A percentile compares a stretch with the other conserved stretches of the same genome.
phyloP scores from a whole-genome alignment of 257 asterid species.

The Gentiana dahurica region DNA sequence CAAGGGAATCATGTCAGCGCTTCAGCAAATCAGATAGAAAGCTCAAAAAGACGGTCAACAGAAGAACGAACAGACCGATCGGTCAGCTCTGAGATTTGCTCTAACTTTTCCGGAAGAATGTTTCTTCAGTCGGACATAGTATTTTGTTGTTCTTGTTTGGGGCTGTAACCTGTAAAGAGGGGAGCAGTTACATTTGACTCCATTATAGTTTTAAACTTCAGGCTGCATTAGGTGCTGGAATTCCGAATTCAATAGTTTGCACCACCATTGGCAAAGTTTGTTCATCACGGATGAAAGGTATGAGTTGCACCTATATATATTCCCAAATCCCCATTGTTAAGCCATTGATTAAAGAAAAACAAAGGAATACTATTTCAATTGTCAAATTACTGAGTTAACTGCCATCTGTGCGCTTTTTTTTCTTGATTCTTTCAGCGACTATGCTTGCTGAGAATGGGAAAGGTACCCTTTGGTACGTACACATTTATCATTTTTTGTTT shows the following conservation, averaged over 20 bases:
- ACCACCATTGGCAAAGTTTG: conserved; percentile 92
- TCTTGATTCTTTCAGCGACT: conserved; percentile 39
- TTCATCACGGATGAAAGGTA: conserved; percentile 95
- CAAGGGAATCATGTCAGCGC: conserved; percentile 78
- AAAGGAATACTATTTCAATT: background rate
- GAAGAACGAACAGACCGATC: conserved; percentile 71
- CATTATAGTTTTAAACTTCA: conserved; percentile 24
- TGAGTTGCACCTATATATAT: conserved; percentile 7
- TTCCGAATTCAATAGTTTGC: conserved; percentile 76
- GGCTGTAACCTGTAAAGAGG: no score
- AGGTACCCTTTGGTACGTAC: no score
- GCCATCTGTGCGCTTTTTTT: background rate
- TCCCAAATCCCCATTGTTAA: background rate
- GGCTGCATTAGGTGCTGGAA: conserved; percentile 91
- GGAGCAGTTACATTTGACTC: no score
- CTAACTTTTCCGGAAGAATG: no score
- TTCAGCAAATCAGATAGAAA: conserved; percentile 79
- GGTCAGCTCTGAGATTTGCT: no score
- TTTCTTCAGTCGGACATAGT: no score
- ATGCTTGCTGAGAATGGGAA: conserved; percentile 50
- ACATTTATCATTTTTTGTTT: no score
- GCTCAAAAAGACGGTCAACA: conserved; percentile 78
- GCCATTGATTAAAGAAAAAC: background rate
- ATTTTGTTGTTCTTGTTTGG: no score
- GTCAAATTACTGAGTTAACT: background rate